phyloP scores from a whole-genome alignment of 495 filamentous ascomycete genomes.

The Hypoxylon fragiforme region DNA sequence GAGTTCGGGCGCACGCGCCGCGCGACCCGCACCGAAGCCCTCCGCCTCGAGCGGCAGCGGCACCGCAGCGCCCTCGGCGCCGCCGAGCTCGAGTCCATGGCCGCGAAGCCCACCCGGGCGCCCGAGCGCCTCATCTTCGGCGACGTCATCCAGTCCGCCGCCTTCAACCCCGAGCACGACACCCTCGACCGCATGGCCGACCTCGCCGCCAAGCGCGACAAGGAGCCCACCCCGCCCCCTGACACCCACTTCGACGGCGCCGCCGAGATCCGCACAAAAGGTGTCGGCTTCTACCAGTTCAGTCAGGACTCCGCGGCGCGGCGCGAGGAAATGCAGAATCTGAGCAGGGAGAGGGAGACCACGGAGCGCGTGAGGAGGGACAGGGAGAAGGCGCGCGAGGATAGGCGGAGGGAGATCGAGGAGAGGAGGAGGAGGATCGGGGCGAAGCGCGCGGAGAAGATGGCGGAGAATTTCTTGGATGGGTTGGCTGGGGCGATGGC shows the following conservation, averaged over 20 bases:
- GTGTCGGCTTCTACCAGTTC: constrained; percentile 84
- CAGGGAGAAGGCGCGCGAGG: constrained; percentile 52
- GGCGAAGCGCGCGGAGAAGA: constrained; percentile 62
- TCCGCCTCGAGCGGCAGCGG: constrained; percentile 54
- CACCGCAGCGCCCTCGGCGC: constrained; percentile 49
- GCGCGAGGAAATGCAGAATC: constrained; percentile 71
- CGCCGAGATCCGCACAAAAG: constrained; percentile 80
- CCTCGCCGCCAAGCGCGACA: constrained; percentile 73
- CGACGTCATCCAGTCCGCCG: constrained; percentile 75
- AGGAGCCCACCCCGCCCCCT: constrained; percentile 73
- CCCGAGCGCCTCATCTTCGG: constrained; percentile 80
- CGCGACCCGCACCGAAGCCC: constrained; percentile 66
- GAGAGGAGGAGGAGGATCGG: constrained; percentile 52
- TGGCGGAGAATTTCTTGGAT: constrained; percentile 74
- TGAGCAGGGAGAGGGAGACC: constrained; percentile 65
- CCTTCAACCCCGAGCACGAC: constrained; percentile 72
- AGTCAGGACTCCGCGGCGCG: constrained; percentile 68
- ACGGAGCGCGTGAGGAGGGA: constrained; percentile 67
- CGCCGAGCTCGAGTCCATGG: constrained; percentile 51
- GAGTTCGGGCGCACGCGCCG: constrained; percentile 81
- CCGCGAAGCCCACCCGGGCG: constrained; percentile 54
- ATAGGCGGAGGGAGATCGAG: constrained; percentile 49
- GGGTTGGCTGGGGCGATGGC: constrained; percentile 50
- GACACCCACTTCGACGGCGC: constrained; percentile 82
- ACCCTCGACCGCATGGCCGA: constrained; percentile 65